phyloP scores from a whole-genome alignment of 2,329 filamentous ascomycete species.

The Colletotrichum ledebouriae region DNA sequence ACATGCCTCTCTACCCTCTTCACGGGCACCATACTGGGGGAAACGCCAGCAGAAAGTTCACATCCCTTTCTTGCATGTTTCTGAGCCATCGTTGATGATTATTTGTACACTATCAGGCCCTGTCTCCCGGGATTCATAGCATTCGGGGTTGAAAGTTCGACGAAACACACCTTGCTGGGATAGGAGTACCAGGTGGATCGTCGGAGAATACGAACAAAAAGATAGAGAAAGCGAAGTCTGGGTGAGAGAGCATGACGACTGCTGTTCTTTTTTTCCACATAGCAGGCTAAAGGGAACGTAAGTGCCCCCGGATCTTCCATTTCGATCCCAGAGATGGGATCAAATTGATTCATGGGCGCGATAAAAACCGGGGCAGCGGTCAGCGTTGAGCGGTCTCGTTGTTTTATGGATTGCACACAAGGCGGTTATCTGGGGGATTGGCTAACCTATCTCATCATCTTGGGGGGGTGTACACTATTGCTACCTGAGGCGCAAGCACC shows the following conservation, averaged over 20 bases:
- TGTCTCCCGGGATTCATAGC: constrained; percentile 36
- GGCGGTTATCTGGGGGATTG: constrained; percentile 35
- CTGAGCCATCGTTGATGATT: constrained; percentile 41
- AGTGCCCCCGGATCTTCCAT: constrained; percentile 19
- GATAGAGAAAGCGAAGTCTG: constrained; percentile 7
- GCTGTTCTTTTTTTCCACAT: constrained; percentile 31
- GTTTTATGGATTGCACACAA: constrained; percentile 40
- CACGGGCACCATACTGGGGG: constrained; percentile 16
- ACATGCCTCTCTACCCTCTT: constrained; percentile 14
- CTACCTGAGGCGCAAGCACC: constrained; percentile 27
- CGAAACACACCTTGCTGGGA: constrained; percentile 38
- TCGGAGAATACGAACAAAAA: constrained; percentile 3
- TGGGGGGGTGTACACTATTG: constrained; percentile 41
- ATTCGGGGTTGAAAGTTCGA: constrained; percentile 37
- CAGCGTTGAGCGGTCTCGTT: constrained; percentile 41
- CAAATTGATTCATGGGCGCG: constrained; percentile 12
- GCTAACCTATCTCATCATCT: constrained; percentile 34
- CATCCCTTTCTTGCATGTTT: constrained; percentile 38
- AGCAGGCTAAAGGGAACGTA: constrained; percentile 29
- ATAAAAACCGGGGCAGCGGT: constrained; percentile 35
- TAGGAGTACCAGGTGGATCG: constrained; percentile 36
- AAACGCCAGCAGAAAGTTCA: constrained; percentile 33
- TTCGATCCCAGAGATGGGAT: constrained; percentile 32
- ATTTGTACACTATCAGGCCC: constrained; percentile 44
- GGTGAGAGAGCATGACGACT: constrained; percentile 23